Evolutionary conservation across 148 eudicot genomes (phyloP), one percentile per base, ranked within the genome.

Genomic region (Nyssa sinensis): DNA sequence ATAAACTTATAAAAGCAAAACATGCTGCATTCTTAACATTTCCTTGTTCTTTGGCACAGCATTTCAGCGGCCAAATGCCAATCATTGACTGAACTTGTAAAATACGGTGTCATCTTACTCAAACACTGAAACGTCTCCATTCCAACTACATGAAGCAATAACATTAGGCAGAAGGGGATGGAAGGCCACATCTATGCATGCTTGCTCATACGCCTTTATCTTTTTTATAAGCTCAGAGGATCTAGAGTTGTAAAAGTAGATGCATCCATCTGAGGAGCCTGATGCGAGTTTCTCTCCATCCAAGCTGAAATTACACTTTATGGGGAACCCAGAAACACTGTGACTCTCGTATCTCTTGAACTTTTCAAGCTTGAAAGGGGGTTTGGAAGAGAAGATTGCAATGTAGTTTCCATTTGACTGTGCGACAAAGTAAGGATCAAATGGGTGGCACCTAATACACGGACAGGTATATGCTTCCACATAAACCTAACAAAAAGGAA

Each of bases 371-470:
- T 76, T 92, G 76, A 82, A 94, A 27, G 95, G 95, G 59, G 86
- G 86, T 72, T 82, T 90, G 5, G 90, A 78, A 41, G 93, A 94
- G 81, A 94, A 88, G 6, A 90, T 92, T 59, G 97, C 97, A 5
- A 88, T 90, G 84, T 94, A 91, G 83, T 91, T 90, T n/a, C 95
- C 98, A 49, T 94, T 89, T 65, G 98, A 90, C 73, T 94, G 97
- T 24, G 94, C 98, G 34, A 91, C 84, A 70, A 91, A 94, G 57
- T 84, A 76, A 12, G 93, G 89, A 67, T 91, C 88, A 24, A 57
- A 84, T 4, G 97, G 93, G 76, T 91, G 97, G 82, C 81, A 78
- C 75, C 88, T 84, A 64, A 94, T 77, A 64, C 79, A 78, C 21
- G 98, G 90, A 60, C 98, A 93, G 8, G 98, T 93, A 72, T 88